Evolutionary conservation across 2,329 filamentous ascomycete species (phyloP).

Genomic region (Curvularia eragrostidis): DNA sequence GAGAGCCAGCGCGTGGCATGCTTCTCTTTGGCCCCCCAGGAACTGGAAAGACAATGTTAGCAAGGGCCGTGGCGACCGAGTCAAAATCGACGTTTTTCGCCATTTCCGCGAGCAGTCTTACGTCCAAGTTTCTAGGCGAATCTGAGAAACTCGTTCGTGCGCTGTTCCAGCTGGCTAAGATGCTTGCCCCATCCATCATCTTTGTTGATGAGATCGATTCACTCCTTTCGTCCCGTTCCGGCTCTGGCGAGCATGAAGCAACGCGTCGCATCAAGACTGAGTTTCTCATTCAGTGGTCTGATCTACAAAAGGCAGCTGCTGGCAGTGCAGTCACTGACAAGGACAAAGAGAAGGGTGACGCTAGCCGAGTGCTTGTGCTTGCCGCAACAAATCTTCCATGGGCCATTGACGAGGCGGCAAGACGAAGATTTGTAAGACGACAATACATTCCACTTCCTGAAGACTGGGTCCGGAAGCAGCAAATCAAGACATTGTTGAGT

Average conservation of each 20-base stretch:
- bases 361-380: conserved; percentile 87
- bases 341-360: conserved; percentile 76
- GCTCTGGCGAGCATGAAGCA: conserved; percentile 84
- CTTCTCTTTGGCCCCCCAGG: conserved; percentile 94
- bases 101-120: conserved; percentile 91
- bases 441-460: conserved; percentile 97
- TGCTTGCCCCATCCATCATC: conserved; percentile 91
- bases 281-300: conserved; percentile 97
- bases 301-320: conserved; percentile 88
- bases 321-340: conserved; percentile 74
- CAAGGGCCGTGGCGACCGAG: conserved; percentile 91
- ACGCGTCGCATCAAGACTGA: conserved; percentile 95
- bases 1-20: conserved; percentile 94
- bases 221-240: conserved; percentile 81
- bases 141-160: conserved; percentile 95
- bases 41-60: conserved; percentile 99
- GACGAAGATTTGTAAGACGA: conserved; percentile 85
- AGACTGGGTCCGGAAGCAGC: conserved; percentile 76
- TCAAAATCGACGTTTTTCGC: conserved; percentile 96
- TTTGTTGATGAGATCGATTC: conserved; percentile 99
- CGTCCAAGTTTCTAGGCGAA: conserved; percentile 94
- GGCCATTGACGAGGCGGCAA: conserved; percentile 96
- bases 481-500: conserved; percentile 78
- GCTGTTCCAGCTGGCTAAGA: conserved; percentile 86
- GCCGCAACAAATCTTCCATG: conserved; percentile 96